Conservation (phyloP, 306 rosid species). For the Cyclanthera cordifolia region DNA sequence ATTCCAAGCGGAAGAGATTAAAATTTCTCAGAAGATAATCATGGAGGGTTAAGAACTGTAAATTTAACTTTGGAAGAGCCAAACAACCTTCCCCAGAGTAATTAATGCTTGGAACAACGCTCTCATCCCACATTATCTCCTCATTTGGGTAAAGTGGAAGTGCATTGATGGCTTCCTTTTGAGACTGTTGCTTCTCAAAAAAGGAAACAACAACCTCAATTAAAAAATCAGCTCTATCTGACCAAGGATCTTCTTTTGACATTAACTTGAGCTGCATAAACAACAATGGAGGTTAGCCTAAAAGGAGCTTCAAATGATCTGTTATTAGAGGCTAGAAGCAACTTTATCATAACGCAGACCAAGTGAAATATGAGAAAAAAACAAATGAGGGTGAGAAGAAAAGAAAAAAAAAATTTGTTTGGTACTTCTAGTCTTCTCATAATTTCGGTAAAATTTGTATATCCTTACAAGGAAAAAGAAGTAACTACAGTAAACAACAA, state of each 20-base stretch:
- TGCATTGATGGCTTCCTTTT: slow-evolving; percentile 93
- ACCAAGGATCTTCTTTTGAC: slow-evolving; percentile 87
- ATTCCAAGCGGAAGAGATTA: slow-evolving; percentile 92
- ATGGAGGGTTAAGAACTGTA: slow-evolving; percentile 93
- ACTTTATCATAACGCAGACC: neutral
- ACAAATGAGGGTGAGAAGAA: neutral
- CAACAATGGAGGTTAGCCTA: slow-evolving; percentile 15
- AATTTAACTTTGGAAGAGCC: slow-evolving; percentile 93
- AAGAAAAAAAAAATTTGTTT: neutral
- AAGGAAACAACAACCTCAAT: slow-evolving; percentile 88
- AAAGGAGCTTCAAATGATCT: neutral
- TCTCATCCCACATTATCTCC: slow-evolving; percentile 98
- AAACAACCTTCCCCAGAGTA: slow-evolving; percentile 97
- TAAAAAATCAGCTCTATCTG: slow-evolving; percentile 81
- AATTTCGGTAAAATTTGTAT: neutral
- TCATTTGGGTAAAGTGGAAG: slow-evolving; percentile 97
- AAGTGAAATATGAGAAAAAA: neutral
- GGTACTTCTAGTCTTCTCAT: neutral
- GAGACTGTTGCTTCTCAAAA: slow-evolving; percentile 92
- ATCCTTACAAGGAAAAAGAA: neutral
- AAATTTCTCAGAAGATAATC: slow-evolving; percentile 92
- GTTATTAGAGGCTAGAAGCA: neutral
- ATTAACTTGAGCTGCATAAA: slow-evolving; percentile 78
- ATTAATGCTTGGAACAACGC: slow-evolving; percentile 94
- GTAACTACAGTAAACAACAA: neutral